These are phyloP conservation scores for Euphorbia celastroides DNA, from an alignment of 441 rosid species.

Conservation along the genomic window DNA sequence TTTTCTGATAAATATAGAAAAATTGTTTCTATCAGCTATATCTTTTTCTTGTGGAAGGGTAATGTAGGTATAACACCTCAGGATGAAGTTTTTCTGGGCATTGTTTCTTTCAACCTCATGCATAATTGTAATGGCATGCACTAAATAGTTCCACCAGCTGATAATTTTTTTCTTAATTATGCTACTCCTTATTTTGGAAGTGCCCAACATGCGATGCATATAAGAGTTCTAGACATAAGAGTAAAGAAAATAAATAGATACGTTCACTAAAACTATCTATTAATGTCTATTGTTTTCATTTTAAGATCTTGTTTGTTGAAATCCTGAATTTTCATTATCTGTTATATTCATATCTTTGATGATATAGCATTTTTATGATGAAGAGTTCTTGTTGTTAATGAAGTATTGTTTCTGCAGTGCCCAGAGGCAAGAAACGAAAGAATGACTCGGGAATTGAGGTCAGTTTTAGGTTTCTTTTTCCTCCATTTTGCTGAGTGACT, in stretches of 20 bases:
- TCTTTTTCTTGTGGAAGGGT: background rate
- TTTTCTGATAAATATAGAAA: background rate
- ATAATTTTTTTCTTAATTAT: background rate
- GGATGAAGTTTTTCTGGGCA: background rate
- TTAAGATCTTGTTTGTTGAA: background rate
- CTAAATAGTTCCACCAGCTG: background rate
- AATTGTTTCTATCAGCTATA: background rate
- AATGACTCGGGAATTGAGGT: constrained; percentile 82
- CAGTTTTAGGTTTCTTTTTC: constrained; percentile 21
- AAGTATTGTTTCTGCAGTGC: constrained; percentile 40
- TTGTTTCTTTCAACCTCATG: background rate
- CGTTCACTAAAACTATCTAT: background rate
- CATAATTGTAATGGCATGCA: background rate
- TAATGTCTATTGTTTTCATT: background rate
- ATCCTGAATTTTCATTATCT: background rate
- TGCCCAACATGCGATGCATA: constrained; percentile 2
- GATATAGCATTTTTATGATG: background rate
- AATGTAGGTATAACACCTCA: background rate
- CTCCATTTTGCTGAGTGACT: constrained; percentile 39
- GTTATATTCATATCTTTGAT: background rate
- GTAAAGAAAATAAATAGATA: no score
- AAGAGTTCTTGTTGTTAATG: constrained; percentile 6
- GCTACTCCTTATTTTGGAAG: constrained; percentile 4
- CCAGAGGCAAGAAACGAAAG: constrained; percentile 88
- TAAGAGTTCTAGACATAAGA: no score